Conservation (phyloP, 2,329 filamentous ascomycete species). For the Talaromyces verruculosus region DNA sequence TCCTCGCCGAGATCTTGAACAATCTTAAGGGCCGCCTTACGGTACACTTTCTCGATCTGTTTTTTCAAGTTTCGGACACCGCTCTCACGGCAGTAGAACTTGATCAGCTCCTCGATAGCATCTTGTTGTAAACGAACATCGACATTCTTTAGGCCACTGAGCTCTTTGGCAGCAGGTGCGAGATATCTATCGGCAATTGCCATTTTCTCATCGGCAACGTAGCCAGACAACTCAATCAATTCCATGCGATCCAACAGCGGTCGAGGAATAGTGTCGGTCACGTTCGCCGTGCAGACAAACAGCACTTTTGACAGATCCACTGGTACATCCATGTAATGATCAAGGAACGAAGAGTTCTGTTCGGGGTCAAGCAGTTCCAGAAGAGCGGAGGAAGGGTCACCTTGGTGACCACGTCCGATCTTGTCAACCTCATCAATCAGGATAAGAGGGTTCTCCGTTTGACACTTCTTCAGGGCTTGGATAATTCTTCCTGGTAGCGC, state of each 20-base stretch:
- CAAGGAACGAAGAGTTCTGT: slow-evolving; percentile 94
- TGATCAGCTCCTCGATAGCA: slow-evolving; percentile 94
- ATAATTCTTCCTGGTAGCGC: slow-evolving; percentile 95
- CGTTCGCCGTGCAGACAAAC: slow-evolving; percentile 98
- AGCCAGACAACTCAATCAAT: slow-evolving; percentile 91
- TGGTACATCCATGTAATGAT: slow-evolving; percentile 98
- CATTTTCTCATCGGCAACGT: slow-evolving; percentile 98
- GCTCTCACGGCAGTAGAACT: slow-evolving; percentile 96
- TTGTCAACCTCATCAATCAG: slow-evolving; percentile 98
- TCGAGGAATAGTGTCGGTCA: slow-evolving; percentile 95
- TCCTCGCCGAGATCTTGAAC: slow-evolving; percentile 91
- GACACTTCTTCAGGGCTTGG: slow-evolving; percentile 96
- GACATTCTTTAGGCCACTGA: slow-evolving; percentile 85
- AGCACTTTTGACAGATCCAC: slow-evolving; percentile 96
- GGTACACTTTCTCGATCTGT: slow-evolving; percentile 98
- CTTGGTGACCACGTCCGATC: slow-evolving; percentile 93
- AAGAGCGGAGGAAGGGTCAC: slow-evolving; percentile 90
- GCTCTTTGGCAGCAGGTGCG: slow-evolving; percentile 87
- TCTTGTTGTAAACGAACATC: slow-evolving; percentile 83
- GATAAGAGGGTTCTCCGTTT: slow-evolving; percentile 96
- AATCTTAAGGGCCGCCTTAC: slow-evolving; percentile 95
- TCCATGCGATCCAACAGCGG: slow-evolving; percentile 97
- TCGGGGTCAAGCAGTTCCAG: slow-evolving; percentile 93
- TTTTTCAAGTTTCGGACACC: slow-evolving; percentile 98
- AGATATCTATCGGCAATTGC: slow-evolving; percentile 94